phyloP scores from a whole-genome alignment of 495 filamentous ascomycete species.

The Halenospora varia region DNA sequence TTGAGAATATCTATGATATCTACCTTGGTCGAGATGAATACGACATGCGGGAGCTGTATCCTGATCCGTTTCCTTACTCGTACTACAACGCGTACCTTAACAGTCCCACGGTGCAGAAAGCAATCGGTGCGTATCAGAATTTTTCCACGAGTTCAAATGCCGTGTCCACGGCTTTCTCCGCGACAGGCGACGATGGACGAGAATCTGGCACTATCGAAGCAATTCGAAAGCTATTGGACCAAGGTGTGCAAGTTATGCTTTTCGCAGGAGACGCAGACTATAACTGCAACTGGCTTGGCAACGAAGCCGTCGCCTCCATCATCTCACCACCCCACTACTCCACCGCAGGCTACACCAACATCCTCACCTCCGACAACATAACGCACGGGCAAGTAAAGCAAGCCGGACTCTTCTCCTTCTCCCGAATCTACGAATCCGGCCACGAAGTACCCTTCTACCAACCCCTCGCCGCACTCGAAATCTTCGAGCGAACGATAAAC shows the following conservation, averaged over 20 bases:
- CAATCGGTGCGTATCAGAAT: slow-evolving; percentile 56
- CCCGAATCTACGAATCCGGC: slow-evolving; percentile 36
- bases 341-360: slow-evolving; percentile 49
- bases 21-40: slow-evolving; percentile 54
- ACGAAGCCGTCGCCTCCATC: slow-evolving; percentile 44
- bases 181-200: slow-evolving; percentile 54
- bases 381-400: slow-evolving; percentile 62
- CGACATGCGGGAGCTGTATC: slow-evolving; percentile 52
- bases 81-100: slow-evolving; percentile 61
- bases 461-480: slow-evolving; percentile 53
- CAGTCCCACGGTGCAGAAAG: slow-evolving; percentile 46
- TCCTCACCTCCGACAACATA: slow-evolving; percentile 50
- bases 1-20: slow-evolving; percentile 49
- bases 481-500: slow-evolving; percentile 54
- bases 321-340: slow-evolving; percentile 43
- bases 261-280: slow-evolving; percentile 63
- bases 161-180: slow-evolving; percentile 45
- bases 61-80: slow-evolving; percentile 57
- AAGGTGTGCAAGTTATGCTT: slow-evolving; percentile 48
- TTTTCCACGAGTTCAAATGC: slow-evolving; percentile 44
- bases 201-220: slow-evolving; percentile 46
- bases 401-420: slow-evolving; percentile 58
- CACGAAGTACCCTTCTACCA: slow-evolving; percentile 72
- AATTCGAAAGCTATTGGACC: slow-evolving; percentile 43
- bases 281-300: slow-evolving; percentile 43